A percentile compares a stretch with the other conserved stretches of the same genome.
phyloP scores from a whole-genome alignment of 306 rosid species.

The Cucurbita ficifolia region DNA sequence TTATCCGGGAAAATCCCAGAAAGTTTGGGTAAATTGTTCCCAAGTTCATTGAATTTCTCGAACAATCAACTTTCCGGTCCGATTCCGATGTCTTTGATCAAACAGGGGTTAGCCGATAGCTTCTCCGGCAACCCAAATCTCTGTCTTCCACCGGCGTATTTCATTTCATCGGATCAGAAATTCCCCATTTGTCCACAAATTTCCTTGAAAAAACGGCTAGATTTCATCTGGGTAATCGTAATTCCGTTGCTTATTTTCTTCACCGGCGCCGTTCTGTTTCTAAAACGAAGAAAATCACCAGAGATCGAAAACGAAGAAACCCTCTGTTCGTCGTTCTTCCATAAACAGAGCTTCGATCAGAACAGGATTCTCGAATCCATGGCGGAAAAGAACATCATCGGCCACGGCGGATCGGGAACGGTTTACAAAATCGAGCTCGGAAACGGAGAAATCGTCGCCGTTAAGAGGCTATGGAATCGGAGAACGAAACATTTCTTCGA shows the following conservation, averaged over 20 bases:
- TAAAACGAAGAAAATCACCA: constrained; percentile 41
- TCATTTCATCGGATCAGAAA: constrained; percentile 32
- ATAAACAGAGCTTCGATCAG: constrained; percentile 50
- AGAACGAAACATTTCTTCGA: constrained; percentile 38
- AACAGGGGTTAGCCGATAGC: constrained; percentile 78
- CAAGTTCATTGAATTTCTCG: constrained; percentile 74
- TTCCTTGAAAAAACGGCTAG: constrained; percentile 30
- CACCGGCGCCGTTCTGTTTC: constrained; percentile 42
- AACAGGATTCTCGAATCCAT: constrained; percentile 45
- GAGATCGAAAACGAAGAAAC: constrained; percentile 46
- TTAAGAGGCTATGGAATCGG: constrained; percentile 60
- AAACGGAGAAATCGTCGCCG: constrained; percentile 62
- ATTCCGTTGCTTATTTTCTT: constrained; percentile 42
- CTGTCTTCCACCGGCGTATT: constrained; percentile 38
- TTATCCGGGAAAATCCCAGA: constrained; percentile 79
- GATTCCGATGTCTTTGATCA: constrained; percentile 52
- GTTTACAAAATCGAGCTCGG: constrained; percentile 66
- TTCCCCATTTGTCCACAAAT: constrained; percentile 44
- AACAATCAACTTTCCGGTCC: constrained; percentile 78
- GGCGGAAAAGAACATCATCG: constrained; percentile 83
- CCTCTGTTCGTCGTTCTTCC: constrained; percentile 49
- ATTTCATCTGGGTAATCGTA: constrained; percentile 64
- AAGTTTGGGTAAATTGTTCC: constrained; percentile 51
- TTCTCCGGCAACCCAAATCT: constrained; percentile 69
- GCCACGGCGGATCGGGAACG: constrained; percentile 83